Evolutionary conservation across 176 grass and related monocot genomes (phyloP), one percentile per base, ranked within the genome.

Genomic region (Cenchrus americanus): DNA sequence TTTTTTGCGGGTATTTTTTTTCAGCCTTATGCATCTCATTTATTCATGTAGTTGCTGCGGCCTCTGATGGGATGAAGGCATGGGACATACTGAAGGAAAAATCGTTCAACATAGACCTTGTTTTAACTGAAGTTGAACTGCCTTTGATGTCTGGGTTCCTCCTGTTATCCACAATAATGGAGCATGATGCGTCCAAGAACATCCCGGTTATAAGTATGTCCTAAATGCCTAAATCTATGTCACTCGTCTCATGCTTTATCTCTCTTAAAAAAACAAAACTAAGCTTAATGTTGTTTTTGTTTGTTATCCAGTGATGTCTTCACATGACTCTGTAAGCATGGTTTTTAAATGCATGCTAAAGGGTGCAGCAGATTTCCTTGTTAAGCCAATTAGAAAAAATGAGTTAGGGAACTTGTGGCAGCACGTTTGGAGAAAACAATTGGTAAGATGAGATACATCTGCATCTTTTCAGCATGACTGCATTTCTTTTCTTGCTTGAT

Each of bases 261-360:
- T 41, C 50, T 69, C 68, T 8, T 44, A 44, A 44, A 44, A 7
- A 44, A 44, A 44, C 1, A 27, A 41, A 44, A n/a, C 52, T 67
- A n/a, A 41, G 6, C 37, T 48, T 78, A 40, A 82, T 32, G 15
- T 0, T 12, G 26, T 14, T 19, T 69, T 88, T 50, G 51, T 73
- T 78, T 55, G 14, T 13, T 24, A 65, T 92, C 79, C 87, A 99
- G 97, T 99, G 97, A 99, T 99, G 97, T 99, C 97, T 87, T 99
- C 97, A 0, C 88, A 96, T 50, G 97, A 99, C 83, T 94, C 93
- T 23, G 87, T 99, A 40, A 96, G 97, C 88, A 96, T 76, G 89
- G 93, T 99, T 80, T 99, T 99, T 84, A 99, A 99, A 84, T 99
- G 97, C 81, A 99, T 99, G 97, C 76, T 96, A 52, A 96, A 99